These are phyloP conservation scores for Aegilops speltoides DNA, from an alignment of 176 grass and related monocot genomes.

Conservation along the genomic window DNA sequence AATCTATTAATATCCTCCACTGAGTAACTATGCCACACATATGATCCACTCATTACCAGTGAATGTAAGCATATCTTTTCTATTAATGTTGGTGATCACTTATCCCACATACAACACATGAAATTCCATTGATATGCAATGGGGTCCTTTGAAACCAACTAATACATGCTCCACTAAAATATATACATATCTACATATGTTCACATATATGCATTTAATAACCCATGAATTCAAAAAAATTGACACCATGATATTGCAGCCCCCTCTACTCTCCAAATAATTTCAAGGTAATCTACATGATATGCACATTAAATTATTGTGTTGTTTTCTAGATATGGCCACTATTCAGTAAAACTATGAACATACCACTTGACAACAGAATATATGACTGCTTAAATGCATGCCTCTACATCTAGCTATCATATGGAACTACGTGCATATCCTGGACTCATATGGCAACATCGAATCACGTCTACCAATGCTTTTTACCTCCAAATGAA, in stretches of 20 bases:
- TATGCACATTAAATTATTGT: not conserved
- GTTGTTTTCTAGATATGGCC: not conserved
- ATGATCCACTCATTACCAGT: not conserved
- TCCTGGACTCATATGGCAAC: not conserved
- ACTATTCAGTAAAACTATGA: not conserved
- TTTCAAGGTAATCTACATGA: not conserved
- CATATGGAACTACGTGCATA: not conserved
- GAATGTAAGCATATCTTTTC: not conserved
- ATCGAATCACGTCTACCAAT: not conserved
- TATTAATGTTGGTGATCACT: not conserved
- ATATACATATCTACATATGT: not conserved
- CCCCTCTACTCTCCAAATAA: not conserved
- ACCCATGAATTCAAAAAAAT: not conserved
- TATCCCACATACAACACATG: not conserved
- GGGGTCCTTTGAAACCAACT: not conserved
- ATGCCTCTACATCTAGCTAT: not conserved
- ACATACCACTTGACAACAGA: not conserved
- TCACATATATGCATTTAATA: not conserved
- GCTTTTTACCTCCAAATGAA: not conserved
- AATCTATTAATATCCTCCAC: not conserved
- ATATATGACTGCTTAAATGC: not conserved
- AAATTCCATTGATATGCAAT: not conserved
- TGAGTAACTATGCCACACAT: not conserved
- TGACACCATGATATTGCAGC: not conserved
- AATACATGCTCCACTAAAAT: not conserved